A percentile compares a stretch with the other conserved stretches of the same genome.
Evolutionary conservation across 306 rosid genomes (phyloP).

Genomic region (Canavalia gladiata): DNA sequence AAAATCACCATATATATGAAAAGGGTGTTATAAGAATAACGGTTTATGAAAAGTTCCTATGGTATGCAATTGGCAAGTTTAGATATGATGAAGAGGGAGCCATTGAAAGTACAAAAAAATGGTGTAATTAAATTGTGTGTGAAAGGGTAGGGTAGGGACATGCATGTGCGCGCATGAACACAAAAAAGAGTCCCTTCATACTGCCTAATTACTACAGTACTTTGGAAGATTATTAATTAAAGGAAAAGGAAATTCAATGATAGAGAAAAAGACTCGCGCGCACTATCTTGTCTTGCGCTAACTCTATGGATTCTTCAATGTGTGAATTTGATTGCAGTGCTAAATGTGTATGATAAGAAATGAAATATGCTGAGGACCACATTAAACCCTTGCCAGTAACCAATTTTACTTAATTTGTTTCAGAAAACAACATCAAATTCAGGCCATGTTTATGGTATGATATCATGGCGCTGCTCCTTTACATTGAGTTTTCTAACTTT

Average conservation of each 20-base stretch:
- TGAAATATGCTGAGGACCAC: too few relatives aligned
- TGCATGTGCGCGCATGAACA: conserved; percentile 49
- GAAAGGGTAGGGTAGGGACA: conserved; percentile 35
- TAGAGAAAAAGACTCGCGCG: neutral
- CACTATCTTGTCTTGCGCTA: neutral
- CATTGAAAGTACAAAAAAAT: conserved; percentile 41
- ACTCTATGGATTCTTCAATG: too few relatives aligned
- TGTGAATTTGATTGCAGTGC: too few relatives aligned
- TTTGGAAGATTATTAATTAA: conserved; percentile 28
- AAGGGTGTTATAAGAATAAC: neutral
- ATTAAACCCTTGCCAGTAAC: too few relatives aligned
- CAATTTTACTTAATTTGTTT: too few relatives aligned
- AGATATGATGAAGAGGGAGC: neutral
- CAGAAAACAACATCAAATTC: too few relatives aligned
- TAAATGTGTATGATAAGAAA: too few relatives aligned
- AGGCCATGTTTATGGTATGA: too few relatives aligned
- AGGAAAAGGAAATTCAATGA: conserved; percentile 11
- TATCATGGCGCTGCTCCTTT: too few relatives aligned
- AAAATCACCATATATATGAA: neutral
- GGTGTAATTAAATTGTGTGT: neutral
- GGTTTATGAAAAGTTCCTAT: neutral
- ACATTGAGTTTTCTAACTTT: too few relatives aligned
- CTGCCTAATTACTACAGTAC: conserved; percentile 36
- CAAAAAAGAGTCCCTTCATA: conserved; percentile 30
- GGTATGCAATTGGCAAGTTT: neutral